These are phyloP conservation scores for Sporothrix brunneoviolacea DNA, from an alignment of 2,329 filamentous ascomycete genomes.

Conservation along the genomic window DNA sequence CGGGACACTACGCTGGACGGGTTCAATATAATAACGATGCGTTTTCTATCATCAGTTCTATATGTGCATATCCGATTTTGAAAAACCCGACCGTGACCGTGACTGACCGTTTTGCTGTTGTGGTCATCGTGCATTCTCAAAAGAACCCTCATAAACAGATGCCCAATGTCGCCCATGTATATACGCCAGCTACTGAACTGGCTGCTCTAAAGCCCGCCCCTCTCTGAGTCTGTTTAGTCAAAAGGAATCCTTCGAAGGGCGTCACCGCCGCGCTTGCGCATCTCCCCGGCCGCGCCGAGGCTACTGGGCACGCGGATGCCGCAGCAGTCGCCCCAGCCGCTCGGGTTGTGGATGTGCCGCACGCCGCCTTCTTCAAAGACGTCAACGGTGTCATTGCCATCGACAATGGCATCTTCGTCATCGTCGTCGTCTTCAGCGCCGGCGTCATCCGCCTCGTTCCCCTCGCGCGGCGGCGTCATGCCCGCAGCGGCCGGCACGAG, in stretches of 20 bases:
- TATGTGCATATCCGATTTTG: no score
- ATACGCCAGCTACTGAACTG: no score
- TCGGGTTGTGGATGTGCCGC: slow-evolving; percentile 64
- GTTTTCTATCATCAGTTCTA: no score
- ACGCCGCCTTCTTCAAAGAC: slow-evolving; percentile 57
- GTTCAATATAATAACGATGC: neutral
- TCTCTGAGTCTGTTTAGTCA: slow-evolving; percentile 58
- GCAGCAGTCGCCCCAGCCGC: slow-evolving; percentile 90
- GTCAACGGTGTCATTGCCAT: slow-evolving; percentile 49
- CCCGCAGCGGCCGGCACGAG: slow-evolving; percentile 72
- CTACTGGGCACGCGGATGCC: slow-evolving; percentile 96
- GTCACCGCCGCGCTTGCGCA: slow-evolving; percentile 64
- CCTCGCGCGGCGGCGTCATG: slow-evolving; percentile 60
- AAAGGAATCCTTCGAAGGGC: slow-evolving; percentile 71
- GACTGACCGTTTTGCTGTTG: no score
- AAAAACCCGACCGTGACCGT: no score
- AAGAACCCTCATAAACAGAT: no score
- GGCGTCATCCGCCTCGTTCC: slow-evolving; percentile 37
- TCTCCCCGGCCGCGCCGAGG: slow-evolving; percentile 82
- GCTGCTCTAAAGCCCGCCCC: no score
- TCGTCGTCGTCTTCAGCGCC: slow-evolving; percentile 40
- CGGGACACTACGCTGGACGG: slow-evolving; percentile 7
- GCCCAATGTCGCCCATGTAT: no score
- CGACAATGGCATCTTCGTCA: slow-evolving; percentile 41
- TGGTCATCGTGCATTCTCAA: no score